Base-by-base conservation (phyloP, 148 eudicot species). In the Cornus florida region DNA sequence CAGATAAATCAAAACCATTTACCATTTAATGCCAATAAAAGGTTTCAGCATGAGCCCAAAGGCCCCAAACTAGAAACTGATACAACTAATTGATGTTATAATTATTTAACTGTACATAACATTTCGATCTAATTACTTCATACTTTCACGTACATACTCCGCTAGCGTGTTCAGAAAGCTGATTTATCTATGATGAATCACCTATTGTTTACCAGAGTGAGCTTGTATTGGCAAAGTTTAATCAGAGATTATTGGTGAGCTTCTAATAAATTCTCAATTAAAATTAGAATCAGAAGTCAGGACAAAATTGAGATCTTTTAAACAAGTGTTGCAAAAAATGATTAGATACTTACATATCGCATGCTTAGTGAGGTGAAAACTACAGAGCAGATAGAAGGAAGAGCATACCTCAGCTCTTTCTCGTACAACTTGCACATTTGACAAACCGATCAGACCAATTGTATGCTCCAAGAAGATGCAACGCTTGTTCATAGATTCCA, bases 351-450 rank as follows among this genome's bases (percentile, higher is more conserved):
- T 33, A 32, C 79, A 24, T 48, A 24, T 75, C 39, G 11, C 32
- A 75, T 38, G 70, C 69, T 57, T 10, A 59, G 10, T 22, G 24
- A 41, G 56, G 28, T 71, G 67, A 38, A 24, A 65, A 19, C 22
- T 65, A 39, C 41, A 28, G 50, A 48, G 60, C 35, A 57, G 3
- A 65, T 9, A 9, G 69, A 60, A 16, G 69, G 69, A 76, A 79
- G 43, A 53, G 48, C 50, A n/a, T 83, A 91, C 97, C 98, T 96
- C 99, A 24, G 99, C 99, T 83, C 99, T 90, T 72, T 90, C 98
- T 39, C 98, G 85, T 62, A 93, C 78, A 83, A 93, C 86, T 86
- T 82, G 88, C 75, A 91, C 98, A 80, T 96, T 93, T 43, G 90
- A 80, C 80, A 96, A 77, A 72, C 91, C 94, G 67, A 84, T 86